These are phyloP conservation scores for Neurospora sp. DNA, from an alignment of 495 filamentous ascomycete species.

Conservation along the genomic window DNA sequence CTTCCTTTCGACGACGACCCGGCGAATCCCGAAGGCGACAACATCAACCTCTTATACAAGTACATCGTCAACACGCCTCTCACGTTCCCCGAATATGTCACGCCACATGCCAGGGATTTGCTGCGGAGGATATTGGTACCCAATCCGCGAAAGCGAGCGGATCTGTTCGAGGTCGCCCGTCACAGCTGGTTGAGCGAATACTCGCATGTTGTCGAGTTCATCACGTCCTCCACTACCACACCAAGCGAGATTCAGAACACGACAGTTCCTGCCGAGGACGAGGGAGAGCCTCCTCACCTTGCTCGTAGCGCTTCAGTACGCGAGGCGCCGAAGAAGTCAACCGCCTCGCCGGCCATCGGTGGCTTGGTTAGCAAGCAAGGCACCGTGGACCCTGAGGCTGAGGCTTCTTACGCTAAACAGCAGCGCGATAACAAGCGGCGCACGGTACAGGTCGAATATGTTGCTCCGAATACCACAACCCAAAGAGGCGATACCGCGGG, in stretches of 20 bases:
- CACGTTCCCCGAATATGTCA: conserved; percentile 98
- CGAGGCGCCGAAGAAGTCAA: conserved; percentile 65
- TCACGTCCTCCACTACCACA: conserved; percentile 88
- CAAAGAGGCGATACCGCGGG: conserved; percentile 36
- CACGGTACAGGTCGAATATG: conserved; percentile 97
- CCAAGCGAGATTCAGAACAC: conserved; percentile 76
- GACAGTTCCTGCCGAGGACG: conserved; percentile 57
- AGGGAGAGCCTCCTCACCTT: conserved; percentile 52
- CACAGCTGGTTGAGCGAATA: conserved; percentile 99
- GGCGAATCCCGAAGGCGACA: conserved; percentile 96
- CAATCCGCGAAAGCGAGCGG: conserved; percentile 86
- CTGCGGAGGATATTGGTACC: conserved; percentile 91
- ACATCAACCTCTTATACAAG: conserved; percentile 98
- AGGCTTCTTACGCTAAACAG: conserved; percentile 35
- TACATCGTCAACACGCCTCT: conserved; percentile 97
- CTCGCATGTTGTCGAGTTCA: conserved; percentile 86
- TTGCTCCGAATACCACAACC: conserved; percentile 80
- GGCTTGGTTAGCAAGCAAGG: conserved; percentile 67
- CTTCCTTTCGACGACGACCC: conserved; percentile 99
- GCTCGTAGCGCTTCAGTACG: conserved; percentile 83
- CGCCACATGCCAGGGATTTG: conserved; percentile 89
- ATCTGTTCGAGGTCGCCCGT: conserved; percentile 93
- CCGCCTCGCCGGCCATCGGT: conserved; percentile 46
- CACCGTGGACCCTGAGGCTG: conserved; percentile 59
- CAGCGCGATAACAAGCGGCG: conserved; percentile 81